phyloP scores from a whole-genome alignment of 176 grass and related monocot genomes.

The Oryza glumipatula region DNA sequence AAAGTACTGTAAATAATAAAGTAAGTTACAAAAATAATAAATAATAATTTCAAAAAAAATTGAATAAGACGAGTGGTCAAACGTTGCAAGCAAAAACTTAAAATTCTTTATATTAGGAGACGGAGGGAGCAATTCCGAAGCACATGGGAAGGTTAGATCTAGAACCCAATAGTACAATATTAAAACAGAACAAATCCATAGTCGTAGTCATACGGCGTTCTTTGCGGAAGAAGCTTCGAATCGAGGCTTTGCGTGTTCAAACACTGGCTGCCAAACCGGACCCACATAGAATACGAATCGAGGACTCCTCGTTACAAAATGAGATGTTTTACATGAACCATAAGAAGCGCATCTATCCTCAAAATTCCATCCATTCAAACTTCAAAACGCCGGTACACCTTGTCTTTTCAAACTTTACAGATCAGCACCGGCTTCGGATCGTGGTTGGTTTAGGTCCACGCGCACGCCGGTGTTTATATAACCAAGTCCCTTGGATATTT shows the following conservation, averaged over 20 bases:
- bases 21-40: no score
- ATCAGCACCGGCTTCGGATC: constrained; percentile 6
- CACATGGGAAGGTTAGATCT: constrained; percentile 2
- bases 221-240: not conserved
- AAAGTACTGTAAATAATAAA: no score
- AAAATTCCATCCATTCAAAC: not conserved
- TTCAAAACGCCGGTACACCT: constrained; percentile 20
- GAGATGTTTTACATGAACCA: not conserved
- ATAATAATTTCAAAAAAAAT: no score
- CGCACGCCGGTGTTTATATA: not conserved
- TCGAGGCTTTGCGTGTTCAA: not conserved
- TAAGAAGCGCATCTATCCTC: not conserved
- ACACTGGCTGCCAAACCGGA: not conserved
- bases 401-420: constrained; percentile 43
- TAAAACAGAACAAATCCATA: not conserved
- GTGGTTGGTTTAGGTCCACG: not conserved
- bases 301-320: not conserved
- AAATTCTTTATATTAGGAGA: no score
- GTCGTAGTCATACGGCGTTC: no score
- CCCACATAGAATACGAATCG: constrained; percentile 12
- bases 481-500: not conserved
- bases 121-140: not conserved
- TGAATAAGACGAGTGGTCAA: no score
- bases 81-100: no score
- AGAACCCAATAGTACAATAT: not conserved